Percentiles rank a stretch among this genome's conserved stretches.
phyloP scores from a whole-genome alignment of 2,329 filamentous ascomycete species.

The Basipetospora chlamydospora region DNA sequence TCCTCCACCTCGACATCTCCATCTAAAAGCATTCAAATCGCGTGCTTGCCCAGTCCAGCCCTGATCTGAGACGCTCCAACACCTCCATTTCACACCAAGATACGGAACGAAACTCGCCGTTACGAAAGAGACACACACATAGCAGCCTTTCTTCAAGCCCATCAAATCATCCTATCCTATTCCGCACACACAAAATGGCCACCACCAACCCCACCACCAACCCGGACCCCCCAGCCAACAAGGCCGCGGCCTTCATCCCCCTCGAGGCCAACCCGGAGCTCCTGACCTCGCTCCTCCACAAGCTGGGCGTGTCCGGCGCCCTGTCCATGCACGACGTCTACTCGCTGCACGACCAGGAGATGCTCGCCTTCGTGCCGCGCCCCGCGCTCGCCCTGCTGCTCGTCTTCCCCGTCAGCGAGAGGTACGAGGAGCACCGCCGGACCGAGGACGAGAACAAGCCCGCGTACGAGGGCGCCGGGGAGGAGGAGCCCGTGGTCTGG shows the following conservation, averaged over 20 bases:
- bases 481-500: constrained; percentile 69
- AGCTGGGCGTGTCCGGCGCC: constrained; percentile 65
- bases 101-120: no score
- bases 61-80: no score
- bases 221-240: background rate
- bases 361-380: constrained; percentile 76
- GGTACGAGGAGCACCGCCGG: constrained; percentile 63
- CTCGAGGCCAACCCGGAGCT: constrained; percentile 72
- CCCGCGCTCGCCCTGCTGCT: constrained; percentile 80
- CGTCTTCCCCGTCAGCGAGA: constrained; percentile 71
- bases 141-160: no score
- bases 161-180: no score
- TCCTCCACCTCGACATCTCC: no score
- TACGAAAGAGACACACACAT: no score
- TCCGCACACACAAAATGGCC: background rate
- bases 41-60: no score
- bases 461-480: constrained; percentile 55
- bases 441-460: constrained; percentile 52
- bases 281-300: constrained; percentile 69
- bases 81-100: no score
- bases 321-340: constrained; percentile 83
- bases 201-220: background rate
- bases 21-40: no score
- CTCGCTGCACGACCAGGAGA: constrained; percentile 71
- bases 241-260: constrained; percentile 37